Percentiles rank a stretch among this genome's conserved stretches.
These are phyloP conservation scores for Ascochyta koolunga DNA, from an alignment of 2,329 filamentous ascomycete species.

Conservation along the genomic window DNA sequence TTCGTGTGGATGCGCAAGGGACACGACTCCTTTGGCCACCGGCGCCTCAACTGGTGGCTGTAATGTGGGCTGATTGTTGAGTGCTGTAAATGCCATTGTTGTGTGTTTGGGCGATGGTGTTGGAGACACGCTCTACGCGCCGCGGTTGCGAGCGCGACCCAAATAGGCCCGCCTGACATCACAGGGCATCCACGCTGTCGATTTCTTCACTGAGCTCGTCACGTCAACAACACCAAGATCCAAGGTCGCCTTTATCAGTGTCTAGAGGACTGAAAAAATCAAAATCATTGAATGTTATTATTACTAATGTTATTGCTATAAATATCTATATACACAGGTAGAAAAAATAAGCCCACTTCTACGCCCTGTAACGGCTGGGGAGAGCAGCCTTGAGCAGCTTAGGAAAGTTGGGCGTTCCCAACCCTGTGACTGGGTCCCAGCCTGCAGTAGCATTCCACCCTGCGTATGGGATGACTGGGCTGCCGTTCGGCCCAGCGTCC, in stretches of 20 bases:
- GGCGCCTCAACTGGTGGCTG: constrained; percentile 14
- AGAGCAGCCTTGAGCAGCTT: constrained; percentile 38
- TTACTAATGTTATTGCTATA: background rate
- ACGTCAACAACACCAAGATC: background rate
- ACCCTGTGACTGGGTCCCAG: constrained; percentile 45
- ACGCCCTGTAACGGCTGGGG: constrained; percentile 31
- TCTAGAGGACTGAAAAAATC: too few species aligned
- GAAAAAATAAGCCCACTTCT: background rate
- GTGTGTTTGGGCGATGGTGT: constrained; percentile 15
- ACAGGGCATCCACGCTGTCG: background rate
- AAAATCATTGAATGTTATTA: too few species aligned
- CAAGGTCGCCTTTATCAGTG: too few species aligned
- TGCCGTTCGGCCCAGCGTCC: constrained; percentile 34
- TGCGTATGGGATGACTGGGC: constrained; percentile 39
- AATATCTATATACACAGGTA: background rate
- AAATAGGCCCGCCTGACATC: constrained; percentile 16
- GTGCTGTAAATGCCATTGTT: constrained; percentile 33
- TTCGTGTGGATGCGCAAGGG: constrained; percentile 31
- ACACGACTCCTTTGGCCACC: background rate
- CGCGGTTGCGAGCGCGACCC: constrained; percentile 10
- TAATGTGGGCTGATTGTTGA: constrained; percentile 23
- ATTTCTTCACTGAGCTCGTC: background rate
- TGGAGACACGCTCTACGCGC: constrained; percentile 5
- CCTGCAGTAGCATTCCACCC: constrained; percentile 41
- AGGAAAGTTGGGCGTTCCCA: constrained; percentile 39